A percentile compares a stretch with the other conserved stretches of the same genome.
phyloP scores from a whole-genome alignment of 2,329 filamentous ascomycete species.

The Monilinia vaccinii-corymbosi region DNA sequence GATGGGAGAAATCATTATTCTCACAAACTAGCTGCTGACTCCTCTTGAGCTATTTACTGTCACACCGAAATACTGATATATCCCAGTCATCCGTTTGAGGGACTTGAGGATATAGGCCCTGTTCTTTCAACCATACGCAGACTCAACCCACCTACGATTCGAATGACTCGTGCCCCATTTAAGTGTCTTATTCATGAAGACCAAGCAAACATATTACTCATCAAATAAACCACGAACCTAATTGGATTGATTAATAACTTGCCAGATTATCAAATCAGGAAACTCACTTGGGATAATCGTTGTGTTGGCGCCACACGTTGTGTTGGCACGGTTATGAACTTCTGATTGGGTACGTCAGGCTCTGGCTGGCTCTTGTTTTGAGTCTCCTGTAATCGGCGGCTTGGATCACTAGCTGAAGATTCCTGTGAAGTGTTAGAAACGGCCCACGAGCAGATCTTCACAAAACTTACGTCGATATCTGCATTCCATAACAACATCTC shows the following conservation, averaged over 20 bases:
- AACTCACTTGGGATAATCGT: slow-evolving; percentile 56
- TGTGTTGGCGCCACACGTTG: slow-evolving; percentile 61
- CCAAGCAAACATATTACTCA: slow-evolving; percentile 15
- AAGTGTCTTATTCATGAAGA: not conserved
- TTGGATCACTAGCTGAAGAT: slow-evolving; percentile 22
- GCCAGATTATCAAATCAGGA: slow-evolving; percentile 20
- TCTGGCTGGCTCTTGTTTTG: slow-evolving; percentile 14
- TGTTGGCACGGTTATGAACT: slow-evolving; percentile 15
- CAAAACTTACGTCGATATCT: slow-evolving; percentile 47
- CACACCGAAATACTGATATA: not conserved
- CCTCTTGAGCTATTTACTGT: not conserved
- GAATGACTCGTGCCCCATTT: not conserved
- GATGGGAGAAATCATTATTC: not conserved
- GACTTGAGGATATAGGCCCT: not conserved
- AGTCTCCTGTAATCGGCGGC: slow-evolving; percentile 14
- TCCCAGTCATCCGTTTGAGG: not conserved
- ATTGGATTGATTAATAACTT: slow-evolving; percentile 19
- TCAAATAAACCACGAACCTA: slow-evolving; percentile 29
- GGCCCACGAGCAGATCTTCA: slow-evolving; percentile 1
- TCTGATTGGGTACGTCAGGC: not conserved
- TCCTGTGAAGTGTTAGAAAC: slow-evolving; percentile 28
- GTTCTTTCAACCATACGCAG: not conserved
- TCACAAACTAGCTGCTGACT: not conserved
- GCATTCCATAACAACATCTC: slow-evolving; percentile 68
- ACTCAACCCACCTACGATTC: not conserved